phyloP scores from a whole-genome alignment of 495 filamentous ascomycete species.

The Viridothelium virens region DNA sequence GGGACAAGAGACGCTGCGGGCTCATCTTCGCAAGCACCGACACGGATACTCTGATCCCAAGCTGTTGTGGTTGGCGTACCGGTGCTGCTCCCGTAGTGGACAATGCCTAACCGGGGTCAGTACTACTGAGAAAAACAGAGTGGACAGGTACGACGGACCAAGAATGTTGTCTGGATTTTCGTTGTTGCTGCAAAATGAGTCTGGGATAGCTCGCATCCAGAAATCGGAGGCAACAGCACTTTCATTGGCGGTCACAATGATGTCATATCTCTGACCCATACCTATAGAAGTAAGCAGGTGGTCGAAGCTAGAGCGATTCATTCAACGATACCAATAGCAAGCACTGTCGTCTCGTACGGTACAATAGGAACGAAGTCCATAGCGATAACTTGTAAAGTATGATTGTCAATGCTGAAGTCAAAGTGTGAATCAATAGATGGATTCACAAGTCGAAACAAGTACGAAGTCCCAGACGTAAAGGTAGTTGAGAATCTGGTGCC shows the following conservation, averaged over 20 bases:
- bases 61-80: conserved; percentile 14
- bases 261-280: conserved; percentile 39
- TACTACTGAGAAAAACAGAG: neutral
- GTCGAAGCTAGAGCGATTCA: conserved; percentile 8
- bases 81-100: conserved; percentile 9
- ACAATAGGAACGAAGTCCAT: conserved; percentile 36
- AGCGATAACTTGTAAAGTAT: conserved; percentile 35
- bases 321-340: neutral
- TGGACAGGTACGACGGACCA: neutral
- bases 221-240: conserved; percentile 26
- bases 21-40: conserved; percentile 27
- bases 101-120: conserved; percentile 3
- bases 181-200: conserved; percentile 13
- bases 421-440: conserved; percentile 38
- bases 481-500: conserved; percentile 37
- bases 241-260: conserved; percentile 37
- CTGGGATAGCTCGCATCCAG: conserved; percentile 34
- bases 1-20: conserved; percentile 17
- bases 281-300: conserved; percentile 24
- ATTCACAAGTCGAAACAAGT: conserved; percentile 46
- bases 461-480: conserved; percentile 39
- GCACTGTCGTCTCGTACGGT: conserved; percentile 32
- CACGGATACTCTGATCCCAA: conserved; percentile 16
- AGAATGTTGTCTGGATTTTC: conserved; percentile 8
- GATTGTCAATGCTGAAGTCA: conserved; percentile 37